Percentiles rank a stretch among this genome's conserved stretches.
phyloP scores from a whole-genome alignment of 805 yeast genomes.

The Schizosaccharomyces lindneri region DNA sequence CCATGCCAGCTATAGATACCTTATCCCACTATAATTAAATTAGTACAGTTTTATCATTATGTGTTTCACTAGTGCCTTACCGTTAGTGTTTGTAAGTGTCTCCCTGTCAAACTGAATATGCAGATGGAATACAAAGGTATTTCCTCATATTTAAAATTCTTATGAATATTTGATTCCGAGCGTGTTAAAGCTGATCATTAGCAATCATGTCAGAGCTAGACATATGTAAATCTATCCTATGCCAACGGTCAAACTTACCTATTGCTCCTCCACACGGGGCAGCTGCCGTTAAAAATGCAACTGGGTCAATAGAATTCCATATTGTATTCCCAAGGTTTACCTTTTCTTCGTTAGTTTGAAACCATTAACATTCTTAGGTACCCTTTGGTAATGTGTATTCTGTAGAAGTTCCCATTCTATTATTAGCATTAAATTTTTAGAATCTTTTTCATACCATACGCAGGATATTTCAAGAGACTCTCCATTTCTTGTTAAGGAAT shows the following conservation, averaged over 20 bases:
- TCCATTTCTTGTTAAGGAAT: background rate
- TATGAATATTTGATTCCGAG: background rate
- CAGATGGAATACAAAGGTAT: conserved; percentile 8
- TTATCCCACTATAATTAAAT: conserved; percentile 14
- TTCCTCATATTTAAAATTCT: background rate
- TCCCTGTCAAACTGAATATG: conserved; percentile 15
- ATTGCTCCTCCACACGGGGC: conserved; percentile 31
- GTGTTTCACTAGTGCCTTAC: conserved; percentile 5
- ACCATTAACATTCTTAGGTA: conserved; percentile 30
- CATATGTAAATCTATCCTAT: background rate
- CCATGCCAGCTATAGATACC: conserved; percentile 29
- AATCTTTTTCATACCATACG: background rate
- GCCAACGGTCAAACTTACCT: conserved; percentile 11
- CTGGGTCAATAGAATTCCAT: conserved; percentile 15
- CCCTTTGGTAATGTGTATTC: conserved; percentile 16
- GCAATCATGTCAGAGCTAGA: background rate
- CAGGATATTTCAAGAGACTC: background rate
- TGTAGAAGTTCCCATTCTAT: background rate
- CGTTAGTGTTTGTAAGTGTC: conserved; percentile 8
- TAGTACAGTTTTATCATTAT: background rate
- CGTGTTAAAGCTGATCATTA: background rate
- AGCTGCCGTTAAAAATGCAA: conserved; percentile 22
- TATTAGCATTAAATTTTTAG: background rate
- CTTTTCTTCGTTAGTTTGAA: background rate
- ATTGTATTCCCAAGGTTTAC: background rate